Percentiles rank a stretch among this genome's conserved stretches.
phyloP scores from a whole-genome alignment of 164 flowering plant species.

The Vitis amurensis region DNA sequence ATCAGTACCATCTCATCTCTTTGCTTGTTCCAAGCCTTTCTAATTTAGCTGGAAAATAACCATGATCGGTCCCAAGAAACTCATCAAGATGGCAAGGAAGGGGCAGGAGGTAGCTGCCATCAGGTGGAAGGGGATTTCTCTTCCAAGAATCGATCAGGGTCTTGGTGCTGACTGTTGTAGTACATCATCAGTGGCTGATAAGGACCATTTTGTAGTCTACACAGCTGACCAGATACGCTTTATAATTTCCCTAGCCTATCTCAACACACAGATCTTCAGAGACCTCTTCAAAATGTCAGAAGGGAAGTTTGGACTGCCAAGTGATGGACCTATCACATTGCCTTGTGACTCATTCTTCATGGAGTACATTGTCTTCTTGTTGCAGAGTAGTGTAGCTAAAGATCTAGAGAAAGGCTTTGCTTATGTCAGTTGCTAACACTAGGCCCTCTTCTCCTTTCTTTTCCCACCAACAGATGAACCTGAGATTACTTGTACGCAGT shows the following conservation, averaged over 20 bases:
- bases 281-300: conserved; percentile 2
- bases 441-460: background rate
- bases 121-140: background rate
- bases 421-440: background rate
- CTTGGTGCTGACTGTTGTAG: background rate
- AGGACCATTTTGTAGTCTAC: conserved; percentile 10
- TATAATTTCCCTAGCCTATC: background rate
- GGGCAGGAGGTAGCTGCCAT: conserved; percentile 2
- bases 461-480: background rate
- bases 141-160: background rate
- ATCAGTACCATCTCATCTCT: no score
- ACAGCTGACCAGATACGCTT: conserved; percentile 1
- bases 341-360: conserved; percentile 6
- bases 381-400: background rate
- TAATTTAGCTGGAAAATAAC: no score
- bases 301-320: conserved; percentile 8
- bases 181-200: background rate
- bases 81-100: conserved; percentile 9
- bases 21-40: no score
- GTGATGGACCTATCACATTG: conserved; percentile 3
- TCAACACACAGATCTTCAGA: background rate
- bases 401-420: conserved; percentile 1
- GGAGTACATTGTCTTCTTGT: background rate
- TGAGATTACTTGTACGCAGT: background rate
- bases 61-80: conserved; percentile 5